Evolutionary conservation across 805 yeast species (phyloP), one percentile per base, ranked within the genome.

Genomic region (Nakazawaea sp.): DNA sequence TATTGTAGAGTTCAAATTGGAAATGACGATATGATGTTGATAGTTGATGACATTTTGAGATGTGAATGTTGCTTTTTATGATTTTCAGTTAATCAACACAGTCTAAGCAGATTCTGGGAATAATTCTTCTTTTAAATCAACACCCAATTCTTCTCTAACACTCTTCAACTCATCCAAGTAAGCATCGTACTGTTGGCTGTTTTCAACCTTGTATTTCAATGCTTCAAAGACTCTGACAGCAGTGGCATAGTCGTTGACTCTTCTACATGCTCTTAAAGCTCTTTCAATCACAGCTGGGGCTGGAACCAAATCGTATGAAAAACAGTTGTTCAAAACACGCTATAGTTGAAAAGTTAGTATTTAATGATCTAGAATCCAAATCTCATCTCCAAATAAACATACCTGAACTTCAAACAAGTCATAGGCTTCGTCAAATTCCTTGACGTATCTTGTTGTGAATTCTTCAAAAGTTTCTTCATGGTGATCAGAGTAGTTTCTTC

Each of bases 161-260:
- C 78, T 92, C 69, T 85, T 85, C 59, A 92, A 78, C 65, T 90
- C 98, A 44, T 85, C 95, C 52, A 92, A 79, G 74, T 92, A 92
- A 47, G 96, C 97, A 55, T 82, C 75, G 74, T 92, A 92, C 70
- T 92, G 97, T 51, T 81, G 82, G 60, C 76, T 79, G 70, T 81
- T 86, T 66, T 90, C 97, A 47, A 92, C 97, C 73, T 92, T 92
- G 78, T 79, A 86, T 65, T 84, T 86, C 61, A 92, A 77, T 49
- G 95, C 97, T 73, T 90, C 98, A 55, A 92, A 92, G 40, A 95
- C 96, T 70, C 98, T 85, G 51, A 88, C 92, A 40, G 98, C 98
- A 43, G 97, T 89, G 44, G 98, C 96, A 69, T 86, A 86, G 70
- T 92, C 98, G 67, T 92, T 87, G 50, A 92, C 97, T 70, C 97